Percentiles rank a stretch among this genome's conserved stretches.
phyloP scores from a whole-genome alignment of 768 basidiomycete genomes.

The Crucibulum laeve region DNA sequence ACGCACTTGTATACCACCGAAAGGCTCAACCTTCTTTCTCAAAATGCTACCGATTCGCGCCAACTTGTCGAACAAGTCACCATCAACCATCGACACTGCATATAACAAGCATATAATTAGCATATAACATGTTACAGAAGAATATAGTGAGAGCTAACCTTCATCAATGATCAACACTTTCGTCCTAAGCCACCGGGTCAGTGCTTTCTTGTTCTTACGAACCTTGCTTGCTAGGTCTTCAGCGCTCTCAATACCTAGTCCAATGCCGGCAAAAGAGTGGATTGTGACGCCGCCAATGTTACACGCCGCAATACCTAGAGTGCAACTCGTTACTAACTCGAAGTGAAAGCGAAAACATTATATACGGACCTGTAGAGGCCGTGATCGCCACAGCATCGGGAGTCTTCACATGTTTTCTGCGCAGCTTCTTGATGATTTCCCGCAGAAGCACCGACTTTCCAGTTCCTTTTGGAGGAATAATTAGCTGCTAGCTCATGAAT shows the following conservation, averaged over 20 bases:
- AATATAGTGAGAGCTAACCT: conserved; percentile 35
- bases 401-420: conserved; percentile 44
- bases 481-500: neutral
- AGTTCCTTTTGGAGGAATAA: conserved; percentile 57
- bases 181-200: conserved; percentile 75
- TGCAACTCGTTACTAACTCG: neutral
- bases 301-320: conserved; percentile 93
- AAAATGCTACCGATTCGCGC: conserved; percentile 63
- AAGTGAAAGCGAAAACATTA: neutral
- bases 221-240: conserved; percentile 63
- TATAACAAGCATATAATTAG: too few species aligned
- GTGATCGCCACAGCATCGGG: conserved; percentile 86
- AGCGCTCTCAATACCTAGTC: conserved; percentile 66
- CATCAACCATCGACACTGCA: conserved; percentile 98
- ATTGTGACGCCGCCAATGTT: conserved; percentile 96
- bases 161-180: conserved; percentile 84
- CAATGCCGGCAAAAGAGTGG: conserved; percentile 95
- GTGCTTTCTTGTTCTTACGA: conserved; percentile 80
- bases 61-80: conserved; percentile 89
- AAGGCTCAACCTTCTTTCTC: conserved; percentile 63
- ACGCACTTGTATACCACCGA: conserved; percentile 89
- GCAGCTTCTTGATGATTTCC: conserved; percentile 80
- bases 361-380: conserved; percentile 78
- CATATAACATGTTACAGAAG: conserved; percentile 1
- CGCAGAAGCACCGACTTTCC: conserved; percentile 94